Evolutionary conservation across 2,329 filamentous ascomycete species (phyloP), one percentile per base, ranked within the genome.

Genomic region (Nemania bipapillata): DNA sequence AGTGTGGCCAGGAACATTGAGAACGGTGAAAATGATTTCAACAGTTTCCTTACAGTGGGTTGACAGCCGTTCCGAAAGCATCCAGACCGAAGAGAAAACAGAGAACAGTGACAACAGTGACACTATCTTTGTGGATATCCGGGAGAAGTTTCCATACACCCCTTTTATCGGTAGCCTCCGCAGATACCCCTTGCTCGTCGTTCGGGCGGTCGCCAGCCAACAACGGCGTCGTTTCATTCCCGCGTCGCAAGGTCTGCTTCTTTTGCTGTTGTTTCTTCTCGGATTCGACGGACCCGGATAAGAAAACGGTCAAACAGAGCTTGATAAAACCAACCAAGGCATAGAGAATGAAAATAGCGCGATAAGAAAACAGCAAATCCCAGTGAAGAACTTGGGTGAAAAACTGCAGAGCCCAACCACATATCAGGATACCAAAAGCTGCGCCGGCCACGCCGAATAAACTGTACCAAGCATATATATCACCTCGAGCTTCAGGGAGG

Each of bases 401-500:
- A 3, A 81, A 76, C 50, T 86, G 83, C 4, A 91, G 83, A 2
- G 84, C 75, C 87, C 88, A 90, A 2, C 90, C 90, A 63, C 86
- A 79, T 52, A 89, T 79, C 67, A 88, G 85, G 20, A 65, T 60
- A 1, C 90, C 90, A 17, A 86, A 81, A 0, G 90, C 89, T 0
- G 86, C 83, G 0, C 90, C 90, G 0, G 87, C 85, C 0, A 83
- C 85, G 2, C 90, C 90, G 0, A 83, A 77, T 6, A 90, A 80
- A 5, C 81, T 85, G 72, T 90, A 90, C 88, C 88, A 90, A 3
- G 87, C 87, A 69, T 87, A 90, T 30, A 90, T 81, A 73, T 90
- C 87, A 65, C 83, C 82, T 52, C 87, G 78, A 2, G 80, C 79
- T 1, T 79, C 77, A 4, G 81, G 72, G 0, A 78, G 75, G 0